Evolutionary conservation across 345 rosid species (phyloP), one percentile per base, ranked within the genome.

Genomic region (Ceriops tagal): DNA sequence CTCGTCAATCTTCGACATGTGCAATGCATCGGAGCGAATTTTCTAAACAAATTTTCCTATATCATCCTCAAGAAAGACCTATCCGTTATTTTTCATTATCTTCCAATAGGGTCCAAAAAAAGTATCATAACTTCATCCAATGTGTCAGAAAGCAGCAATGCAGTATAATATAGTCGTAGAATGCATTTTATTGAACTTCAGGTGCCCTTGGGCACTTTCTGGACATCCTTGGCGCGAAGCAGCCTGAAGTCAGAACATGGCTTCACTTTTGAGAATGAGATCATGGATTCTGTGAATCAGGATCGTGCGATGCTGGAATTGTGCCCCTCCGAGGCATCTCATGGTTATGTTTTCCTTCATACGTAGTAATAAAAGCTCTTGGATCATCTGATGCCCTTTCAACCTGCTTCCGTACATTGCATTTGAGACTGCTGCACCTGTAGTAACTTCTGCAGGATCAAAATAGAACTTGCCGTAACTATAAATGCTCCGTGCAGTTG

Each of bases 331-430:
- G 64, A 34, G 89, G 92, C 90, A 92, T 88, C 39, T 90, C 95
- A 52, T 96, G 99, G 78, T 85, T 90, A 61, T 96, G 99, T 74
- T 87, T 88, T 1, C 98, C 99, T 66, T 96, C 98, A 28, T 96
- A 96, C 1, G 99, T 96, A 39, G 99, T 92, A 57, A 96, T 84
- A 64, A 90, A 88, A 71, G 98, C 87, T 70, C 68, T 82, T 1
- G 99, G 90, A 83, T 92, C 97, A 64, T 90, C 99, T 5, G 92
- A 88, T 46, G 90, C 95, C 76, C 95, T 83, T 69, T 96, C 99
- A 0, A 96, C 98, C 5, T 90, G 89, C 87, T 96, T 96, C 57
- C 99, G 84, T 64, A 92, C 96, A 22, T 78, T 89, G 84, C 98
- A 96, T 64, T 86, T 89, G 1, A 65, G 70, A 72, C 87, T 85